Conservation (phyloP, 2,329 filamentous ascomycete genomes). For the Colletotrichum lupini region DNA sequence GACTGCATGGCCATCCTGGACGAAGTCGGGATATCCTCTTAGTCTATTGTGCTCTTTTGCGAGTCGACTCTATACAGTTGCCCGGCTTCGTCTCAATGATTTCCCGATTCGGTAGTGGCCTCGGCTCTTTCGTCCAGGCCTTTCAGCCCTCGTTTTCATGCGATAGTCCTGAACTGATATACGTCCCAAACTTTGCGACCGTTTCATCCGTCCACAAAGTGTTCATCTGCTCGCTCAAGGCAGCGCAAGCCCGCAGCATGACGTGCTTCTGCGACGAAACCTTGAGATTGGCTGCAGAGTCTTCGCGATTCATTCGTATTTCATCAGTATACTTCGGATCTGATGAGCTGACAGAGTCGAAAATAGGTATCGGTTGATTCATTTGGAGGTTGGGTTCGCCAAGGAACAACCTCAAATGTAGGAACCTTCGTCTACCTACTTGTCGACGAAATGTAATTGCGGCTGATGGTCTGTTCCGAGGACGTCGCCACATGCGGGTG, state of each 20-base stretch:
- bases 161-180: conserved; percentile 16
- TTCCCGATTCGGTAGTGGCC: conserved; percentile 3
- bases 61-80: neutral
- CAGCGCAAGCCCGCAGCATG: conserved; percentile 15
- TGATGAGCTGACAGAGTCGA: conserved; percentile 23
- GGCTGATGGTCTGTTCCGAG: neutral
- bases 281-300: neutral
- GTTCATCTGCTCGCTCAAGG: conserved; percentile 30
- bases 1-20: conserved; percentile 22
- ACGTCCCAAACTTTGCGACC: conserved; percentile 11
- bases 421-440: neutral
- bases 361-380: neutral
- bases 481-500: neutral
- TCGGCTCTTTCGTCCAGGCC: neutral
- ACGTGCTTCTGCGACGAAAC: conserved; percentile 20
- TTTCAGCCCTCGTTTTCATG: neutral
- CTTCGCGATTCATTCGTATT: neutral
- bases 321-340: neutral
- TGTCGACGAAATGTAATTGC: neutral
- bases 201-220: conserved; percentile 28
- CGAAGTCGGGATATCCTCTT: neutral
- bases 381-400: neutral
- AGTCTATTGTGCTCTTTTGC: neutral
- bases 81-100: conserved; percentile 15
- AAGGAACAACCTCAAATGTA: neutral